These are phyloP conservation scores for Cercophora samala DNA, from an alignment of 495 filamentous ascomycete species.

Conservation along the genomic window DNA sequence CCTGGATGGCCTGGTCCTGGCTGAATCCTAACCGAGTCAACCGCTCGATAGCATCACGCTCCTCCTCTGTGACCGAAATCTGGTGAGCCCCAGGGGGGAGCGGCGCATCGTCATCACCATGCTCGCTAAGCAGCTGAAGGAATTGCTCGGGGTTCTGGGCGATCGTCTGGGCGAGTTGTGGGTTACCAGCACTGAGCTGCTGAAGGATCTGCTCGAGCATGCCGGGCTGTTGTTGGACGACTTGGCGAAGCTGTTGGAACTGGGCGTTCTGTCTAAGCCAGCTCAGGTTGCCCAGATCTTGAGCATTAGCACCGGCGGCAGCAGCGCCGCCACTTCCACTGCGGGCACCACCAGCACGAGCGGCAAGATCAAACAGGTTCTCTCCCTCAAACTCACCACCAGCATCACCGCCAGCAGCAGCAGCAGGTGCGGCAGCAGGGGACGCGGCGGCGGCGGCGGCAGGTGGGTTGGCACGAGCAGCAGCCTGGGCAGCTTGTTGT, in stretches of 20 bases:
- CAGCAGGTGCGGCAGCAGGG: slow-evolving; percentile 36
- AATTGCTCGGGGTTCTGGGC: slow-evolving; percentile 90
- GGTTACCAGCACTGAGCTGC: slow-evolving; percentile 93
- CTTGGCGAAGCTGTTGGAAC: slow-evolving; percentile 94
- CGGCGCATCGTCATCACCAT: slow-evolving; percentile 69
- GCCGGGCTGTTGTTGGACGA: slow-evolving; percentile 93
- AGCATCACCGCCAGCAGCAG: slow-evolving; percentile 37
- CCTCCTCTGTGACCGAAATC: slow-evolving; percentile 90
- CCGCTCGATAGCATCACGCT: slow-evolving; percentile 93
- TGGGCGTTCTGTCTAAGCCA: slow-evolving; percentile 95
- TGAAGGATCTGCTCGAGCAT: slow-evolving; percentile 98
- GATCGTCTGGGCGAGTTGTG: slow-evolving; percentile 87
- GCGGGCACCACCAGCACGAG: slow-evolving; percentile 55
- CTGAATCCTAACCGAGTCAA: slow-evolving; percentile 89
- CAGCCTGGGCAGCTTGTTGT: slow-evolving; percentile 30
- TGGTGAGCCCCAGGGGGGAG: slow-evolving; percentile 85
- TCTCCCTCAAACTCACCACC: slow-evolving; percentile 67
- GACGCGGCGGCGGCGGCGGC: slow-evolving; percentile 31
- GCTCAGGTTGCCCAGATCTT: slow-evolving; percentile 73
- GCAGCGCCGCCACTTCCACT: slow-evolving; percentile 26
- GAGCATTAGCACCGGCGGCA: slow-evolving; percentile 48
- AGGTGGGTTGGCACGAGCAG: slow-evolving; percentile 31
- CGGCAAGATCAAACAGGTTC: slow-evolving; percentile 93
- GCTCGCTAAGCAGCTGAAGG: slow-evolving; percentile 79
- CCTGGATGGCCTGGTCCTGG: slow-evolving; percentile 91